Conservation (phyloP, 495 filamentous ascomycete species). For the Echria macrotheca region DNA sequence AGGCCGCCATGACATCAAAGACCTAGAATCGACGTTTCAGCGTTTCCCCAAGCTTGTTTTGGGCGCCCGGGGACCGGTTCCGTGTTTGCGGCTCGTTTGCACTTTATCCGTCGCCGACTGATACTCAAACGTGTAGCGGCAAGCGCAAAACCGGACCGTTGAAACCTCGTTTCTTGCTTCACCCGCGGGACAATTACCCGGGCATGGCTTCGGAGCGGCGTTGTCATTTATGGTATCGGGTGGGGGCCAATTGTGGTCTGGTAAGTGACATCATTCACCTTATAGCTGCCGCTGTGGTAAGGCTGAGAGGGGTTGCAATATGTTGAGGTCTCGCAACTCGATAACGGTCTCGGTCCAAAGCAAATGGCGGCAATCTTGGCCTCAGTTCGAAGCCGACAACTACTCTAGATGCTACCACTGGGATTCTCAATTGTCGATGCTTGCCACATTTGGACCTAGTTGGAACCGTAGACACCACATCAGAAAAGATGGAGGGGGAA, state of each 20-base stretch:
- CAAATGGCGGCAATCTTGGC: too few species aligned
- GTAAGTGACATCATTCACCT: slow-evolving; percentile 2
- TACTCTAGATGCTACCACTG: too few species aligned
- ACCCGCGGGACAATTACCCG: slow-evolving; percentile 4
- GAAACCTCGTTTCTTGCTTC: slow-evolving; percentile 11
- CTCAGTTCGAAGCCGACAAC: too few species aligned
- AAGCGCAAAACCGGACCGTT: slow-evolving; percentile 4
- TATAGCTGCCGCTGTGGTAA: not conserved
- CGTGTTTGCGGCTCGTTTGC: slow-evolving; percentile 2
- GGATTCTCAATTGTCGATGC: too few species aligned
- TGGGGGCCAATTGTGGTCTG: not conserved
- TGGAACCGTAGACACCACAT: not conserved
- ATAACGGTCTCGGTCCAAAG: too few species aligned
- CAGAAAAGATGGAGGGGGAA: not conserved
- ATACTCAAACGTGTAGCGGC: slow-evolving; percentile 2
- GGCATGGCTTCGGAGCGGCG: too few species aligned
- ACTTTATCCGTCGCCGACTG: slow-evolving; percentile 8
- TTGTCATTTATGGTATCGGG: too few species aligned
- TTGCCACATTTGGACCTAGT: too few species aligned
- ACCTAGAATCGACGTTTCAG: slow-evolving; percentile 12
- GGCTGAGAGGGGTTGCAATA: too few species aligned
- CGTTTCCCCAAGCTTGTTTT: not conserved
- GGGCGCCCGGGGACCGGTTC: slow-evolving; percentile 3
- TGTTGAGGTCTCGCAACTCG: too few species aligned
- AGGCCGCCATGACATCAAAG: not conserved